Evolutionary conservation across 306 rosid species (phyloP).

Genomic region (Gleditsia sinensis): DNA sequence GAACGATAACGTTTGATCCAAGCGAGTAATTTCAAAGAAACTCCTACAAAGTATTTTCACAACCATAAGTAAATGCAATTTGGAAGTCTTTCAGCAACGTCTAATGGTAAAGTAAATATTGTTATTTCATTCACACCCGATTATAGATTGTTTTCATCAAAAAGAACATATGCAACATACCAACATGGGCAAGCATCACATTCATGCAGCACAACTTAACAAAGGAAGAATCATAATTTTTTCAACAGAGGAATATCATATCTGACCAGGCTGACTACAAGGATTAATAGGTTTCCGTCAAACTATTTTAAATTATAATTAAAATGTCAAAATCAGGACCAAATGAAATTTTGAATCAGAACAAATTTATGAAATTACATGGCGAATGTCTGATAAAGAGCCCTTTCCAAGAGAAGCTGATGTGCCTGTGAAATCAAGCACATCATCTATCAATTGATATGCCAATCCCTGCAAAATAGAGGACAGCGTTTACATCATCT

Average conservation of each 20-base stretch:
- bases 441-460: constrained; percentile 83
- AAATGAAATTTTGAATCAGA: constrained; percentile 7
- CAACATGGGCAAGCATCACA: too few species aligned
- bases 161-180: too few species aligned
- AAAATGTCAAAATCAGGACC: constrained; percentile 16
- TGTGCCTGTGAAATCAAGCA: constrained; percentile 87
- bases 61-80: too few species aligned
- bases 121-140: too few species aligned
- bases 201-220: neutral
- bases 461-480: constrained; percentile 77
- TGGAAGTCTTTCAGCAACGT: too few species aligned
- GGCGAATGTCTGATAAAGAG: constrained; percentile 80
- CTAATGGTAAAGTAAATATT: too few species aligned
- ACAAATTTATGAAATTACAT: constrained; percentile 50
- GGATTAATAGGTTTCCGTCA: constrained; percentile 11
- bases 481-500: neutral
- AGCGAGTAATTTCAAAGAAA: too few species aligned
- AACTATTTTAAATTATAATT: constrained; percentile 4
- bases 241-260: neutral
- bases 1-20: too few species aligned
- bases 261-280: constrained; percentile 4
- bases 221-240: neutral
- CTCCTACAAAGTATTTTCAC: too few species aligned
- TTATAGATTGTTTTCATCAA: too few species aligned
- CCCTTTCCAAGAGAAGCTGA: constrained; percentile 94